Conservation (phyloP, 106 monocot genomes). For the Narthecium ossifragum region DNA sequence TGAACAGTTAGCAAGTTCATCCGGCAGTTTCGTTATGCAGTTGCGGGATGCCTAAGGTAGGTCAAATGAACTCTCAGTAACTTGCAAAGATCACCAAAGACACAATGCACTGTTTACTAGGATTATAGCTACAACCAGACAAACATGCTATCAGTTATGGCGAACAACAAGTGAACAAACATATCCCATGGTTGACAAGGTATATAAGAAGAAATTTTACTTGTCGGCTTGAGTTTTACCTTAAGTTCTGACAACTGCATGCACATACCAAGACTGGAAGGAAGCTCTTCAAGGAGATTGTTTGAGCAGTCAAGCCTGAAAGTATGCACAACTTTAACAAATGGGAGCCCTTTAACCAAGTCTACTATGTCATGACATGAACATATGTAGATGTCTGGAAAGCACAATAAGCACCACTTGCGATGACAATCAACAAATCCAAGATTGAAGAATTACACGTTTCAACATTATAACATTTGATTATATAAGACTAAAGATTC, state of each 20-base stretch:
- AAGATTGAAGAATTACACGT: too few species aligned
- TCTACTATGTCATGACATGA: neutral
- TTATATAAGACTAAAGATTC: neutral
- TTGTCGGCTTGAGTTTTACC: constrained; percentile 37
- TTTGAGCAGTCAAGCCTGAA: constrained; percentile 92
- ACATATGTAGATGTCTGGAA: neutral
- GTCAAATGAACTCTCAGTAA: constrained; percentile 5
- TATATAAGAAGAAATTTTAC: neutral
- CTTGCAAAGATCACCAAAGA: neutral
- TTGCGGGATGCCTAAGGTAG: constrained; percentile 73
- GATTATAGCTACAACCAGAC: too few species aligned
- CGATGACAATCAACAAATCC: too few species aligned
- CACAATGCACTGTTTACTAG: too few species aligned
- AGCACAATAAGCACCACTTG: too few species aligned
- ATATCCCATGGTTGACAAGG: neutral
- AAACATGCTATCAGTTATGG: too few species aligned
- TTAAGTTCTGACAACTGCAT: constrained; percentile 71
- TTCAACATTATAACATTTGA: neutral
- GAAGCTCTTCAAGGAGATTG: constrained; percentile 72
- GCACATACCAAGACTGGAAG: constrained; percentile 67
- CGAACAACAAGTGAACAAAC: neutral
- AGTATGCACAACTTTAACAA: constrained; percentile 1
- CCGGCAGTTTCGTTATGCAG: constrained; percentile 46
- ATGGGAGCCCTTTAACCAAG: neutral
- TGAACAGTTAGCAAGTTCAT: constrained; percentile 63